Conservation (phyloP, 164 flowering plant species). For the Vitis rotundifolia region DNA sequence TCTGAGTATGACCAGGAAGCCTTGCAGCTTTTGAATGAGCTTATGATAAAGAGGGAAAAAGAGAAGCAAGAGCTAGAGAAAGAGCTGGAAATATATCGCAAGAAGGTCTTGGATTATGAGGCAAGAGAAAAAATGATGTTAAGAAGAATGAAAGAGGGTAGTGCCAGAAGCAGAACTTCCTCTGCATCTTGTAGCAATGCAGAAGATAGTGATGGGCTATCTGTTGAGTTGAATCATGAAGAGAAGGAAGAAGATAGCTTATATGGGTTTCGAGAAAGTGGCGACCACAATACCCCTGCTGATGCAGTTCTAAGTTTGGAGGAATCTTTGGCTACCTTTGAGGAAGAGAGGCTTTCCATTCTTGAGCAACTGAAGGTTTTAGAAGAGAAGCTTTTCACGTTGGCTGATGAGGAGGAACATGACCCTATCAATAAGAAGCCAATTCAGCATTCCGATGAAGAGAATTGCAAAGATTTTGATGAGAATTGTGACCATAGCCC, state of each 20-base stretch:
- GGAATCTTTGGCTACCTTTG: constrained; percentile 66
- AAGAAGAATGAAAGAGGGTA: constrained; percentile 39
- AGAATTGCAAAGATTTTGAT: constrained; percentile 30
- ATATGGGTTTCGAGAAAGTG: constrained; percentile 31
- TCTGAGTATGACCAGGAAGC: constrained; percentile 91
- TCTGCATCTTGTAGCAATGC: constrained; percentile 57
- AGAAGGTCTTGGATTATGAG: constrained; percentile 56
- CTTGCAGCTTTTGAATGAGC: constrained; percentile 77
- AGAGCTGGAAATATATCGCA: constrained; percentile 55
- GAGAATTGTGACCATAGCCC: constrained; percentile 14
- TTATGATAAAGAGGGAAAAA: constrained; percentile 81
- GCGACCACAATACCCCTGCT: constrained; percentile 44
- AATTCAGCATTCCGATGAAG: constrained; percentile 28
- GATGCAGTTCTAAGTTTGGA: constrained; percentile 63
- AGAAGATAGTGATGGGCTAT: constrained; percentile 69
- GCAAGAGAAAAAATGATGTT: constrained; percentile 44
- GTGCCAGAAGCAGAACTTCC: constrained; percentile 45
- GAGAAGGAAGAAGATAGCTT: constrained; percentile 39
- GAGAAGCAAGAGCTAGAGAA: constrained; percentile 78
- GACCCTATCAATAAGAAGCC: constrained; percentile 31
- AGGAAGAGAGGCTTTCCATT: constrained; percentile 79
- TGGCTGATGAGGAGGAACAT: constrained; percentile 59
- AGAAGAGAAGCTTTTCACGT: constrained; percentile 74
- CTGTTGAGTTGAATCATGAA: constrained; percentile 63
- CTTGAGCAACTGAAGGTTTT: constrained; percentile 77